Percentiles rank a stretch among this genome's conserved stretches.
Evolutionary conservation across 1,284 basidiomycete genomes (phyloP).

Genomic region (Testicularia cyperi): DNA sequence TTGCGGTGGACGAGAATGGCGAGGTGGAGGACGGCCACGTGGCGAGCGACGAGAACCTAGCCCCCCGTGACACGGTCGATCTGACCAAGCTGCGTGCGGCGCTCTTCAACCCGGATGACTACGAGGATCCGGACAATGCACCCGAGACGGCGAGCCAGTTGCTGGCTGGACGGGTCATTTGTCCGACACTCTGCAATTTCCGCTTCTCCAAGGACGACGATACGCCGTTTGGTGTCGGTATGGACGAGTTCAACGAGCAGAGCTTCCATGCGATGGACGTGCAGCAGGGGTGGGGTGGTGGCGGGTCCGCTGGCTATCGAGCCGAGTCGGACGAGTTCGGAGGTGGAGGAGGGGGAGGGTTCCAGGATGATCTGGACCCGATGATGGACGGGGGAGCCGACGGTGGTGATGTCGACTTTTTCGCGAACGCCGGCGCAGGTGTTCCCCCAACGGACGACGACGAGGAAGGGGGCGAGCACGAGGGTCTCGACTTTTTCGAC

Average conservation of each 20-base stretch:
- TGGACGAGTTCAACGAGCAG: constrained; percentile 36
- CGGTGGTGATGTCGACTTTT: constrained; percentile 22
- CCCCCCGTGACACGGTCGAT: constrained; percentile 19
- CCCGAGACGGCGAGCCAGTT: constrained; percentile 17
- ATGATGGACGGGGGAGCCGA: constrained; percentile 10
- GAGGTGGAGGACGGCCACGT: constrained; percentile 8
- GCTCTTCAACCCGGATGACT: constrained; percentile 32
- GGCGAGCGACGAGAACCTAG: constrained; percentile 11
- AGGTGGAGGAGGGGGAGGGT: constrained; percentile 6
- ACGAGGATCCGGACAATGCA: constrained; percentile 3
- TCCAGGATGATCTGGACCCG: constrained; percentile 17
- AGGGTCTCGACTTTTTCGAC: constrained; percentile 62
- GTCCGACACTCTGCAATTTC: constrained; percentile 49
- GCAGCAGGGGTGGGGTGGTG: not conserved
- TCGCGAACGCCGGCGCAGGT: constrained; percentile 8
- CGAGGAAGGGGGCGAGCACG: constrained; percentile 44
- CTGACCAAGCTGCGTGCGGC: constrained; percentile 42
- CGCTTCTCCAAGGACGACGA: constrained; percentile 50
- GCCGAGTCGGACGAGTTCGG: constrained; percentile 19
- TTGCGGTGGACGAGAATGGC: constrained; percentile 21
- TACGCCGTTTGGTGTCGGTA: constrained; percentile 39
- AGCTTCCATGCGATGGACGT: constrained; percentile 12
- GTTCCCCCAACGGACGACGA: constrained; percentile 19
- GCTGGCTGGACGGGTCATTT: constrained; percentile 42
- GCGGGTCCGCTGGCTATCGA: not conserved